Evolutionary conservation across 1,139 yeast genomes (phyloP), one percentile per base, ranked within the genome.

Genomic region (Geotrichum klebahnii): DNA sequence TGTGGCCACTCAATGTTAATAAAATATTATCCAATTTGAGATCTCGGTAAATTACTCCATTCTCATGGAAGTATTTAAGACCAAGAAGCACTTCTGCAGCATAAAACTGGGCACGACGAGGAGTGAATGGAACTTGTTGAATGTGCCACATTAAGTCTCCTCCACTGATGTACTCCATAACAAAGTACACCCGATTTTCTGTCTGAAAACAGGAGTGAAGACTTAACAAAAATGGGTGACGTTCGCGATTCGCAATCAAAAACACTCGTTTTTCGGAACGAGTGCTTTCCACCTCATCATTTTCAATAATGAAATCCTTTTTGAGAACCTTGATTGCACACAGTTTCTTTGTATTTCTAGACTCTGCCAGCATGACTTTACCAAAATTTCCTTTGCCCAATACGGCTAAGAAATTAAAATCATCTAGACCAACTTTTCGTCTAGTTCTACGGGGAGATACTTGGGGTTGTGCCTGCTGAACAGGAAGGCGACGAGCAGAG

Each of bases 91-190:
- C 97, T 67, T 92, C 98, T 46, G 97, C 95, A 1, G 98, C 97
- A 68, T 92, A 94, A 65, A 89, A 92, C 68, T 90, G 94, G 14
- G 98, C 98, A 59, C 97, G 77, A 59, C 86, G 81, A 19, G 92
- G 84, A 2, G 96, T 83, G 64, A 92, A 85, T 61, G 94, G 77
- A 52, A 87, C 86, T 64, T 88, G 88, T 67, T 92, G 98, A 61
- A 92, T 94, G 67, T 92, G 99, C 95, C 97, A 89, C 98, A 92
- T 92, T 64, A 92, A 78, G 72, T 92, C 99, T 66, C 99, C 99
- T 52, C 98, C 99, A 10, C 95, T 82, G 49, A 92, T 84, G 64
- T 89, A 92, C 67, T 92, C 98, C 98, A 92, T 92, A 12, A 95
- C 98, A 70, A 94, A 92, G 68, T 94, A 92, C 42, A 92, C 86